Evolutionary conservation across 805 yeast species (phyloP).

Genomic region (Starmerella apis): DNA sequence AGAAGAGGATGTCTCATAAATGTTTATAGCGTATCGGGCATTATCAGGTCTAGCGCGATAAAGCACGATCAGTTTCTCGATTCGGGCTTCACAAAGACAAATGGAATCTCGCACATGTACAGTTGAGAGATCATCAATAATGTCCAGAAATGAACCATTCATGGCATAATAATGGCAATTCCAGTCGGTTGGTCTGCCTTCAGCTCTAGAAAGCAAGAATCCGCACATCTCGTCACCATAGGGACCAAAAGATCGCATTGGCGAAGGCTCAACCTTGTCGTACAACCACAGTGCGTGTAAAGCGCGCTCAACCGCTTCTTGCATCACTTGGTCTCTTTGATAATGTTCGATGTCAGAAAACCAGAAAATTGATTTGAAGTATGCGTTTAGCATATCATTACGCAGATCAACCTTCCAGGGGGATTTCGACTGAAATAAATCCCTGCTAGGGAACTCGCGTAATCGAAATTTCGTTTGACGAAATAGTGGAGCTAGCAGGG

Average conservation of each 20-base stretch:
- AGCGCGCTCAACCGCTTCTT: slow-evolving; percentile 3
- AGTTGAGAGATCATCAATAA: neutral
- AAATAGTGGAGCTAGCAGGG: slow-evolving; percentile 34
- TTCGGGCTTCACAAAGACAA: slow-evolving; percentile 1
- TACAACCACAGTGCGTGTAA: slow-evolving; percentile 10
- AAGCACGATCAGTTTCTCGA: neutral
- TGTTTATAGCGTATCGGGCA: slow-evolving; percentile 13
- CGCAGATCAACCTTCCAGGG: slow-evolving; percentile 60
- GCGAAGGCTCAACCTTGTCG: slow-evolving; percentile 10
- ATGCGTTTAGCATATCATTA: slow-evolving; percentile 45
- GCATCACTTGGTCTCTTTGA: neutral
- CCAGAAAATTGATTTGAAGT: slow-evolving; percentile 26
- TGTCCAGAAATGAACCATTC: slow-evolving; percentile 14
- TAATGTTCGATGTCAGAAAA: neutral
- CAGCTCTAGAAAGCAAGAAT: slow-evolving; percentile 4
- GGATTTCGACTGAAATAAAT: slow-evolving; percentile 45
- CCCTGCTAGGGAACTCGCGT: slow-evolving; percentile 55
- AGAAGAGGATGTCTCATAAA: neutral
- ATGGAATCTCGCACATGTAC: neutral
- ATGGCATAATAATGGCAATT: slow-evolving; percentile 1
- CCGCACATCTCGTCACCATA: slow-evolving; percentile 11
- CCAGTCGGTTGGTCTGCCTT: slow-evolving; percentile 1
- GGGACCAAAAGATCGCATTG: neutral
- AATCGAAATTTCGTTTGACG: slow-evolving; percentile 27
- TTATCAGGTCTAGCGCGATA: slow-evolving; percentile 13